Evolutionary conservation across 2,329 filamentous ascomycete genomes (phyloP).

Genomic region (Phialophora chinensis): DNA sequence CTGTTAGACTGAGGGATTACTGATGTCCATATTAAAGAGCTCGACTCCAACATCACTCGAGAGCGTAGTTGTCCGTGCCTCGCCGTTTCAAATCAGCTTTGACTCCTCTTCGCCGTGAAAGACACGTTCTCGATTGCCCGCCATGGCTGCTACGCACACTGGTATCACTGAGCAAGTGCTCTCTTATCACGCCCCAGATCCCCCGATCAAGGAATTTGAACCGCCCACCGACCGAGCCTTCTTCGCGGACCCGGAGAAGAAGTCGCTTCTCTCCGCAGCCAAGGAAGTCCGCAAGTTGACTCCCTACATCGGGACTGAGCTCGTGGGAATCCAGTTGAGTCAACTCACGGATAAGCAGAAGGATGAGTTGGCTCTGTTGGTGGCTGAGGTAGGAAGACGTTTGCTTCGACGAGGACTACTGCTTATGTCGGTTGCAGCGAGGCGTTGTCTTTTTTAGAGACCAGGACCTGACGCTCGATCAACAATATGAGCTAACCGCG

Average conservation of each 20-base stretch:
- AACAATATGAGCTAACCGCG: slow-evolving; percentile 34
- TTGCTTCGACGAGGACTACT: slow-evolving; percentile 41
- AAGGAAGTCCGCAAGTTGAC: slow-evolving; percentile 53
- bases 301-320: slow-evolving; percentile 50
- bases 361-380: slow-evolving; percentile 65
- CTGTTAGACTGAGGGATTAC: not conserved
- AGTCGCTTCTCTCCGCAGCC: slow-evolving; percentile 46
- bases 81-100: not conserved
- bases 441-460: slow-evolving; percentile 38
- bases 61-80: too few species aligned
- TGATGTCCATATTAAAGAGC: not conserved
- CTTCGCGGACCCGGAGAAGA: slow-evolving; percentile 50
- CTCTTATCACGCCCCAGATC: slow-evolving; percentile 29
- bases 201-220: slow-evolving; percentile 29
- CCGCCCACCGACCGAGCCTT: slow-evolving; percentile 34
- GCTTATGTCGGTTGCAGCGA: slow-evolving; percentile 45
- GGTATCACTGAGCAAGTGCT: slow-evolving; percentile 33
- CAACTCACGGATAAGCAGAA: slow-evolving; percentile 55
- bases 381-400: slow-evolving; percentile 64
- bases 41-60: not conserved
- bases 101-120: not conserved
- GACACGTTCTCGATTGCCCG: not conserved
- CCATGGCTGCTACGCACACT: slow-evolving; percentile 20
- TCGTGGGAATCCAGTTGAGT: slow-evolving; percentile 56
- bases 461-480: slow-evolving; percentile 36